phyloP scores from a whole-genome alignment of 2,329 filamentous ascomycete species.

The Monilinia aucupariae region DNA sequence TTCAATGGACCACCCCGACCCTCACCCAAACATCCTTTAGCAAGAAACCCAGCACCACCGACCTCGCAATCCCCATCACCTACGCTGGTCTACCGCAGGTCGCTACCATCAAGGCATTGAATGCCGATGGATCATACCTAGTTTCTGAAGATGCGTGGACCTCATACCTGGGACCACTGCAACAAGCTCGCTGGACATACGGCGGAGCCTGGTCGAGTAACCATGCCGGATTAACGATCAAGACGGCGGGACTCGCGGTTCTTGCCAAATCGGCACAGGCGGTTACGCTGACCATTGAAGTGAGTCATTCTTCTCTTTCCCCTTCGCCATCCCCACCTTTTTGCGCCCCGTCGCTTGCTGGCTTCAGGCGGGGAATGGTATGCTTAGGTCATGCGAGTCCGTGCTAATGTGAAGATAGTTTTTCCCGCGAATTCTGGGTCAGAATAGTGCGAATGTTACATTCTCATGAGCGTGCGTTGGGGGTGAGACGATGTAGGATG shows the following conservation, averaged over 20 bases:
- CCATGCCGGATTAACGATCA: conserved; percentile 42
- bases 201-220: conserved; percentile 46
- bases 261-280: conserved; percentile 18
- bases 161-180: conserved; percentile 45
- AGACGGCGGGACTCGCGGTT: conserved; percentile 40
- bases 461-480: not conserved
- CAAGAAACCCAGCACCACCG: conserved; percentile 11
- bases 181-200: conserved; percentile 47
- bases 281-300: not conserved
- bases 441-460: conserved; percentile 8
- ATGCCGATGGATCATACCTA: conserved; percentile 44
- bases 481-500: too few relatives aligned
- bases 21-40: conserved; percentile 19
- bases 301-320: not conserved
- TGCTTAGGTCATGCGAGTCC: too few relatives aligned
- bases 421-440: conserved; percentile 6
- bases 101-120: conserved; percentile 48
- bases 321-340: not conserved
- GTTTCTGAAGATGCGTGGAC: conserved; percentile 50
- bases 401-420: not conserved
- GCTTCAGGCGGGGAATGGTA: too few relatives aligned
- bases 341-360: too few relatives aligned
- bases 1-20: conserved; percentile 48
- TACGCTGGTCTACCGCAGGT: conserved; percentile 47
- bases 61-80: conserved; percentile 45